Evolutionary conservation across 2,329 filamentous ascomycete species (phyloP), one percentile per base, ranked within the genome.

Genomic region (Graphilbum sp.): DNA sequence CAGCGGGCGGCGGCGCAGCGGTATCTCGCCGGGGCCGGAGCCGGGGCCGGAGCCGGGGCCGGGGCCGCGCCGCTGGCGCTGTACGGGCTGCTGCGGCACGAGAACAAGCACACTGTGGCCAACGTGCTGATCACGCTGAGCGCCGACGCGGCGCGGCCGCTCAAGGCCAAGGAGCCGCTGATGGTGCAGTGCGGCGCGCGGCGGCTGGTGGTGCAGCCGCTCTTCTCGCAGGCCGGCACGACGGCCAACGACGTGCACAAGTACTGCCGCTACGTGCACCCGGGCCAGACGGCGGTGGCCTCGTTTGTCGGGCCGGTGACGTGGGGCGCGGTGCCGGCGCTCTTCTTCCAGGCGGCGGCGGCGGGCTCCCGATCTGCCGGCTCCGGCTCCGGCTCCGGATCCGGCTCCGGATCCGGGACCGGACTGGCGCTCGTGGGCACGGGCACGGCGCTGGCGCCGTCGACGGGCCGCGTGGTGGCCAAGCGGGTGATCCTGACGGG

Each of bases 161-260:
- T 98, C 54, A 90, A 86, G 60, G 78, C 86, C 21, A 98, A 98
- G 66, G 81, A 90, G 49, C 81, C 94, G 54, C 64, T 98, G 43
- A 78, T 98, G 43, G 70, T 93, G 39, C 90, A 96, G 59, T 92
- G 83, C 53, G 90, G 90, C 18, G 77, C 88, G 11, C 79, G 90
- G 37, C 75, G 90, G 36, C 77, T 95, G 51, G 63, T 87, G 42
- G 75, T 95, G 60, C 88, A 90, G 51, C 90, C 90, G 11, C 66
- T 96, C 34, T 95, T 88, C 65, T 95, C 87, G 0, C 75, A 83
- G 52, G 67, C 73, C n/a, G 88, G 87, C 40, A 85, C 79, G 52
- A 95, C 88, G 0, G 83, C 85, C 35, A 96, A 96, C 61, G 80
- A 98, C 53, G 87, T 98, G 13, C 87, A 96, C 69, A 98, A 98